Evolutionary conservation across 1,139 yeast species (phyloP), one percentile per base, ranked within the genome.

Genomic region (Blastobotrys aristatus): DNA sequence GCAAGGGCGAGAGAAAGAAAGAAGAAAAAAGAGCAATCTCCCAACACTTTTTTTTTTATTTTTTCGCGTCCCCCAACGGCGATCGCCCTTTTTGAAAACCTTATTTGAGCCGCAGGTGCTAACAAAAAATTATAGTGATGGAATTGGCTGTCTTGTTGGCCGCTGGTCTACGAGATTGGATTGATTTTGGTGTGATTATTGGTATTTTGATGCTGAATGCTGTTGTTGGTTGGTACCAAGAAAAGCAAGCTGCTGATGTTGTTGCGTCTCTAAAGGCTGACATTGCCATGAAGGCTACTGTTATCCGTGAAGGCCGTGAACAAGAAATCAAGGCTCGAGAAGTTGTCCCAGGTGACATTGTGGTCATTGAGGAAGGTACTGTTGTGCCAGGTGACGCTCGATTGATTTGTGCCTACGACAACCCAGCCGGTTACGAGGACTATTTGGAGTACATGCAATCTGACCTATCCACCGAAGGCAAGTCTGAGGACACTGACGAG

Each of bases 321-420:
- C 69, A 76, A 64, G 95, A 84, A 73, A 72, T 86, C 61, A 79
- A 79, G 58, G 84, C 95, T 59, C 79, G 79, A 63, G 95, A 86
- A 67, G 79, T 86, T 68, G 96, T 86, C 68, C 95, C 95, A 55
- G 96, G 96, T 83, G 96, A 86, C 70, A 82, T 86, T 61, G 77
- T 88, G 66, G 86, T 86, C 72, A 76, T 88, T 71, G 96, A 88
- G 77, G 96, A 87, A 68, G 96, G 96, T 83, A 76, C 84, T 63
- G 95, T 87, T 65, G 84, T 88, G 64, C 95, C 96, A 67, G 88
- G 96, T 61, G 97, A 88, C 74, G 95, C 95, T 76, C 82, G 95
- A 72, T 73, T 88, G 64, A 87, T 88, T 62, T 77, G 62, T 50
- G 61, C 54, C 48, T 65, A 65, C 55, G 68, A 62, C 51, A 71